phyloP scores from a whole-genome alignment of 805 yeast genomes.

The Vanderwaltozyma yarrowii region DNA sequence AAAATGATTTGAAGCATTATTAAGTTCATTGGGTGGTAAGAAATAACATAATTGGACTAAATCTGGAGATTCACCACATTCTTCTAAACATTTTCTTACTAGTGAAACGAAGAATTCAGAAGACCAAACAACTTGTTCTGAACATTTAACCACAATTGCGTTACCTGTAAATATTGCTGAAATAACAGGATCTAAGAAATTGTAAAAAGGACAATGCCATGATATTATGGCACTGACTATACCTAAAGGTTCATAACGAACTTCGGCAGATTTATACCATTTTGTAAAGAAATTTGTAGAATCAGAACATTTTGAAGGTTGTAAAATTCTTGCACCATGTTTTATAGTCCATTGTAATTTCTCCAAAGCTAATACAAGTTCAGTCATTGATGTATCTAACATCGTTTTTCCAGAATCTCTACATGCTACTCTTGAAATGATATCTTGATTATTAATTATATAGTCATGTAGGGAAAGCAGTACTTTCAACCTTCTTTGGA shows the following conservation, averaged over 20 bases:
- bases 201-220: conserved; percentile 98
- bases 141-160: conserved; percentile 83
- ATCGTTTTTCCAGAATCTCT: conserved; percentile 94
- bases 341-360: conserved; percentile 82
- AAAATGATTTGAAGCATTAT: conserved; percentile 59
- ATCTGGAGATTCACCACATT: conserved; percentile 68
- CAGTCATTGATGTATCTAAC: conserved; percentile 95
- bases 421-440: conserved; percentile 85
- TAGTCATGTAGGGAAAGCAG: conserved; percentile 61
- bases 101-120: conserved; percentile 67
- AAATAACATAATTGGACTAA: conserved; percentile 83
- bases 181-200: conserved; percentile 82
- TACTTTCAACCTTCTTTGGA: conserved; percentile 59
- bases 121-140: conserved; percentile 95
- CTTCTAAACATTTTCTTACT: conserved; percentile 59
- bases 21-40: conserved; percentile 49
- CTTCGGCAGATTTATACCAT: conserved; percentile 85
- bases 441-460: conserved; percentile 72
- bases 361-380: conserved; percentile 88
- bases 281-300: conserved; percentile 73
- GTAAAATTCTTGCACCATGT: conserved; percentile 67
- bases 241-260: conserved; percentile 83
- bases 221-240: conserved; percentile 84
- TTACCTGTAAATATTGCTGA: conserved; percentile 89
- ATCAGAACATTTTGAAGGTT: conserved; percentile 71